phyloP scores from a whole-genome alignment of 2,329 filamentous ascomycete species.

The Ophiocordyceps camponoti-rufipedis region DNA sequence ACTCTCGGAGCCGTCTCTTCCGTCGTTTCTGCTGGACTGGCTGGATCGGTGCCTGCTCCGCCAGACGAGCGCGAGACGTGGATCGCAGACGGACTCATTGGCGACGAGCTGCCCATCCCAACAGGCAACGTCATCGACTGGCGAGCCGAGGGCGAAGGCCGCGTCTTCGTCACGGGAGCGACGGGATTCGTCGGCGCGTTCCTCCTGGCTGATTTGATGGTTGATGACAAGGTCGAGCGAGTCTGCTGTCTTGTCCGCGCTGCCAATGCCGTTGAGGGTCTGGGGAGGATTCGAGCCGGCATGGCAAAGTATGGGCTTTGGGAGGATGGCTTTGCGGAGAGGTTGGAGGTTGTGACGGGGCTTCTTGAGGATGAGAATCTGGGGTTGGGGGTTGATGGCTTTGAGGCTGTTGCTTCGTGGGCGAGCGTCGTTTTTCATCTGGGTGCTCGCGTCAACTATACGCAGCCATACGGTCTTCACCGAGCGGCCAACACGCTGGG shows the following conservation, averaged over 20 bases:
- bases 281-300: background rate
- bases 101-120: background rate
- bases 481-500: background rate
- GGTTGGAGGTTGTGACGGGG: background rate
- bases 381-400: background rate
- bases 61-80: background rate
- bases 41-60: background rate
- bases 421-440: background rate
- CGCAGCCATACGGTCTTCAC: background rate
- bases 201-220: background rate
- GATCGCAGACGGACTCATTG: background rate
- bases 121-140: background rate
- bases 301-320: background rate
- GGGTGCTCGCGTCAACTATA: background rate
- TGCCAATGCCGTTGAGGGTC: background rate
- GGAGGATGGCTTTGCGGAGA: background rate
- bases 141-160: background rate
- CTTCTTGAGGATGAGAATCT: background rate
- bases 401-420: background rate
- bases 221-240: background rate
- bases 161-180: background rate
- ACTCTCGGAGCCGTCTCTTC: background rate
- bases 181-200: background rate
- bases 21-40: background rate
- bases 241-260: background rate